Percentiles rank a stretch among this genome's conserved stretches.
These are phyloP conservation scores for Ambrosia trifida DNA, from an alignment of 129 eudicot genomes.

Conservation along the genomic window DNA sequence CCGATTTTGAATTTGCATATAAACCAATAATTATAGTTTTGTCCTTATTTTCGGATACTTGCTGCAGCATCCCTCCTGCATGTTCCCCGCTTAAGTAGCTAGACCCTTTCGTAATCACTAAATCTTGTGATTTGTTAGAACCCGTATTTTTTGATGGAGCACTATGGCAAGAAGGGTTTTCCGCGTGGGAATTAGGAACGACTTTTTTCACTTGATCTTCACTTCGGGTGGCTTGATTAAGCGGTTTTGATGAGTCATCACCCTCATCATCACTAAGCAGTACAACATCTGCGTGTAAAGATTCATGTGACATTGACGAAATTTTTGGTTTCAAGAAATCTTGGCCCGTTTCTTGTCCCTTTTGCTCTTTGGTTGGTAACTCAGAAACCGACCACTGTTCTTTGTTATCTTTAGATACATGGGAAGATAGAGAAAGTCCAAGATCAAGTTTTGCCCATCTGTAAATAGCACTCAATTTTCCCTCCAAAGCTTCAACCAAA, in stretches of 20 bases:
- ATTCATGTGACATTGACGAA: constrained; percentile 23
- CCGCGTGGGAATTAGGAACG: constrained; percentile 16
- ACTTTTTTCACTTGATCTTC: constrained; percentile 42
- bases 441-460: constrained; percentile 97
- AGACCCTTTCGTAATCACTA: constrained; percentile 14
- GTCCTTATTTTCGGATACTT: constrained; percentile 39
- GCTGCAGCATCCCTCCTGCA: constrained; percentile 27
- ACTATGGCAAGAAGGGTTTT: constrained; percentile 33
- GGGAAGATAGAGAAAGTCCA: constrained; percentile 78
- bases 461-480: constrained; percentile 90
- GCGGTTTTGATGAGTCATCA: constrained; percentile 39
- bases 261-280: constrained; percentile 87
- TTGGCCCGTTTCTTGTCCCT: constrained; percentile 31
- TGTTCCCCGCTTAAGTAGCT: constrained; percentile 30
- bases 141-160: constrained; percentile 23
- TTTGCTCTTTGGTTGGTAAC: constrained; percentile 34
- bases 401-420: constrained; percentile 59
- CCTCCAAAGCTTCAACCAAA: constrained; percentile 95
- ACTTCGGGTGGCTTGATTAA: constrained; percentile 28
- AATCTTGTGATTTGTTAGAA: constrained; percentile 37
- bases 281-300: constrained; percentile 42
- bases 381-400: constrained; percentile 36
- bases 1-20: constrained; percentile 37
- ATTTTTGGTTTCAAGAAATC: constrained; percentile 31
- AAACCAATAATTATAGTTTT: constrained; percentile 41